Base-by-base conservation (phyloP, 2,329 filamentous ascomycete species). In the Penicillium thymicola region DNA sequence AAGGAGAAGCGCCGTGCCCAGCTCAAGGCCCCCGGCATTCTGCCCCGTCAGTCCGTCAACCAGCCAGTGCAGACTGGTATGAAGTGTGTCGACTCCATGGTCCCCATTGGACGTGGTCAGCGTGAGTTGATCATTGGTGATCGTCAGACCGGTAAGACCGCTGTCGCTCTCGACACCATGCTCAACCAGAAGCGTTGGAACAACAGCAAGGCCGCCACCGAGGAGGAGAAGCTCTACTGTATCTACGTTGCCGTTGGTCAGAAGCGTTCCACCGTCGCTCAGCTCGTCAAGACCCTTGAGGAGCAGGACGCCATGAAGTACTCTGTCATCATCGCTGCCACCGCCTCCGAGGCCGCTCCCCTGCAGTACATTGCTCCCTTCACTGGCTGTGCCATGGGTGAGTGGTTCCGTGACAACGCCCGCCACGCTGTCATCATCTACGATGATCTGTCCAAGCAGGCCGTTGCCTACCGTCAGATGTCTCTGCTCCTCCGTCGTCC, bases 101-200 rank as follows among this genome's bases (percentile, higher is more conserved):
- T 99, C 72, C 94, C 94, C 73, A 97, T 99, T 73, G 94, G 94
- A 78, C 94, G 94, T 93, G 94, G 94, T 76, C 94, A 99, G 86
- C 94, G 94, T 93, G 94, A 99, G 85, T 84, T 99, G 86, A 97
- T 99, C 80, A 99, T 99, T 81, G 94, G 94, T 85, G 94, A 99
- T 79, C 94, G 94, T 92, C 94, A 99, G 83, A 99, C 94, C 72
- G 94, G 94, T 81, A 99, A 99, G 89, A 99, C 94, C 76, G 94
- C 94, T 73, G 93, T 99, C 77, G 93, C 89, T 74, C 90, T 99
- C 63, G 94, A 99, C 78, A 87, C 93, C 79, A 97, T 99, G 71
- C 88, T 99, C 63, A 99, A 99, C 89, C 94, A 99, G 86, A 95
- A 94, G 87, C 86, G 93, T 76, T 97, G 93, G 93, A 99, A 99